phyloP scores from a whole-genome alignment of 2,329 filamentous ascomycete genomes.

The Trichothecium roseum region DNA sequence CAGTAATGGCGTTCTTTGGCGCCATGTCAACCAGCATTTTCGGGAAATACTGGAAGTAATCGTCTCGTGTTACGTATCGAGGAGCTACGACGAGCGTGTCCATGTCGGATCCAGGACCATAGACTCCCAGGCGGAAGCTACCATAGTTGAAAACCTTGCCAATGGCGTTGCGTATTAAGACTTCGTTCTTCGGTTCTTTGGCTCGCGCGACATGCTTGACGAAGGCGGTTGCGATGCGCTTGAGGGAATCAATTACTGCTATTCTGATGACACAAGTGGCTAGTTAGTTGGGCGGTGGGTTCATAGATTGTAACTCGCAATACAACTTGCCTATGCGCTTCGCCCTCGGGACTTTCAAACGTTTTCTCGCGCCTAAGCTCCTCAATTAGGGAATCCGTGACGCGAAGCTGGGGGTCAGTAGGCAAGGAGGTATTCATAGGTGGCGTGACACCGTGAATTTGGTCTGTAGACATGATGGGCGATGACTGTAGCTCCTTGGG shows the following conservation, averaged over 20 bases:
- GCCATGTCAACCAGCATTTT: constrained; percentile 66
- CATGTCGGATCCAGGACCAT: constrained; percentile 92
- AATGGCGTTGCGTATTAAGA: constrained; percentile 71
- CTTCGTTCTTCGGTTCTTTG: constrained; percentile 62
- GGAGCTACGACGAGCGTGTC: constrained; percentile 91
- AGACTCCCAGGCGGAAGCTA: constrained; percentile 89
- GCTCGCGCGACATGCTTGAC: constrained; percentile 69
- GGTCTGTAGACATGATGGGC: constrained; percentile 24
- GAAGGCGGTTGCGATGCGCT: constrained; percentile 75
- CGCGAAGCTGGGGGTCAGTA: constrained; percentile 63
- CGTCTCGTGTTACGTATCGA: constrained; percentile 75
- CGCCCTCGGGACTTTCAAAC: constrained; percentile 77
- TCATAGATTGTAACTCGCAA: too few relatives aligned
- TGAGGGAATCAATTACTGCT: constrained; percentile 64
- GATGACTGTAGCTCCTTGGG: not conserved
- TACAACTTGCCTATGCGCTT: constrained; percentile 60
- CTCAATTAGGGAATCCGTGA: constrained; percentile 69
- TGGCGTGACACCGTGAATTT: constrained; percentile 60
- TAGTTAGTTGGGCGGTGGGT: too few relatives aligned
- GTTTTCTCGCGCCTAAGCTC: constrained; percentile 86
- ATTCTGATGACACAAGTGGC: constrained; percentile 34
- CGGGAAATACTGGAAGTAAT: constrained; percentile 91
- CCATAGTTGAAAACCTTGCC: constrained; percentile 95
- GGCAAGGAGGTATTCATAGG: constrained; percentile 73
- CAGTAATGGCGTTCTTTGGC: constrained; percentile 67